Evolutionary conservation across 169 alveolate species (phyloP), one percentile per base, ranked within the genome.

Genomic region (Cryptosporidium xiaoi): DNA sequence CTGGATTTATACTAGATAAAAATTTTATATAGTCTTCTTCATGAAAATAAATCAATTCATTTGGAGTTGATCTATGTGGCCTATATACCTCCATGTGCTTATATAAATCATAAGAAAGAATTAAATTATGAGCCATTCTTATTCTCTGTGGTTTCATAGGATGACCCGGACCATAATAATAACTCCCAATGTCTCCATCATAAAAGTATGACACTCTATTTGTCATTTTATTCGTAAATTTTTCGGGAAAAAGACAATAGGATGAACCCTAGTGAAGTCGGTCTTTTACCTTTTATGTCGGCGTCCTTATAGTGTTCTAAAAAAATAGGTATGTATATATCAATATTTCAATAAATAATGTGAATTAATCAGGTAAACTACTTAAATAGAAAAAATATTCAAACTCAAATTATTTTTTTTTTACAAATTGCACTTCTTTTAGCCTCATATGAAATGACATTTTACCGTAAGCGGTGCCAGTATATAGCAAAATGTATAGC

Each of bases 71-170:
- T 90, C 95, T 95, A 89, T 97, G 99, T 2, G 99, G 99, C 18
- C 97, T 82, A 85, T 95, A 95, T n/a, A 95, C 83, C 65, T 96
- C 99, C 98, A 98, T 96, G 82, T 96, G 97, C 46, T 97, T 92
- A 90, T 98, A 98, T 24, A 98, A 93, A 27, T 97, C 99, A 85
- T 98, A 98, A 48, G 98, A 94, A 33, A 97, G 94, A 18, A 98
- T 96, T 83, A 98, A 93, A 66, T 98, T 95, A 93, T 98, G 99
- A 20, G 99, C 98, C 99, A 98, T 97, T 64, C 99, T 95, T 16
- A 98, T 98, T 89, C 99, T 90, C 90, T 97, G 99, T 6, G 99
- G 99, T 89, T 98, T 98, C 99, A 98, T 98, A n/a, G 99, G 99
- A 90, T 98, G 99, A 4, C 99, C 99, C 13, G 98, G 97, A 8